phyloP scores from a whole-genome alignment of 768 basidiomycete species.

The Antrodiella citrinella region DNA sequence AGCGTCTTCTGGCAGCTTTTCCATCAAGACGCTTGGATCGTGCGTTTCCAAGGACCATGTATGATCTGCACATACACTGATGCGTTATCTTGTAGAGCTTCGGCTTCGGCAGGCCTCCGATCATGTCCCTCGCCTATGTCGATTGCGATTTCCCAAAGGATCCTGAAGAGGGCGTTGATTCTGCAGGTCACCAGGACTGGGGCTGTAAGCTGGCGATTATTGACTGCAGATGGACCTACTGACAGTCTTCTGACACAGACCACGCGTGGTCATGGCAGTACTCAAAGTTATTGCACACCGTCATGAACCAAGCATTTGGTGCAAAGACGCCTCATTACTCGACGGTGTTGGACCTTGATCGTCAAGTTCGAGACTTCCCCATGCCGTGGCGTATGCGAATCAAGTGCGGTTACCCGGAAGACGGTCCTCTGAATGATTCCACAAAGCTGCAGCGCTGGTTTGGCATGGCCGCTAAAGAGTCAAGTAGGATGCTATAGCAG shows the following conservation, averaged over 20 bases:
- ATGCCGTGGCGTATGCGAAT: slow-evolving; percentile 36
- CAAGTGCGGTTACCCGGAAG: slow-evolving; percentile 14
- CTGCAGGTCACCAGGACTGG: slow-evolving; percentile 28
- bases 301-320: slow-evolving; percentile 44
- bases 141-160: slow-evolving; percentile 51
- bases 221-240: slow-evolving; percentile 1
- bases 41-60: slow-evolving; percentile 18
- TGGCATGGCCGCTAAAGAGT: slow-evolving; percentile 21
- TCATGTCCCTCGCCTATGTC: slow-evolving; percentile 41
- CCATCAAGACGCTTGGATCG: slow-evolving; percentile 51
- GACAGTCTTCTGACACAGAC: slow-evolving; percentile 27
- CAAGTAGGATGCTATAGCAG: slow-evolving; percentile 12
- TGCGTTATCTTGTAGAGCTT: slow-evolving; percentile 41
- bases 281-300: slow-evolving; percentile 40
- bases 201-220: slow-evolving; percentile 30
- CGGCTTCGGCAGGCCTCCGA: slow-evolving; percentile 51
- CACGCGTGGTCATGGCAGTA: slow-evolving; percentile 50
- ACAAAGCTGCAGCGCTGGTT: slow-evolving; percentile 14
- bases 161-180: slow-evolving; percentile 24
- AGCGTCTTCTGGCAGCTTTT: slow-evolving; percentile 68
- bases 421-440: slow-evolving; percentile 8
- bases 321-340: slow-evolving; percentile 30
- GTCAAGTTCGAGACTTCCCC: slow-evolving; percentile 41
- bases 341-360: slow-evolving; percentile 40
- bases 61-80: not conserved